Base-by-base conservation (phyloP, 1,139 yeast genomes). In the Suhomyces bribrorum region DNA sequence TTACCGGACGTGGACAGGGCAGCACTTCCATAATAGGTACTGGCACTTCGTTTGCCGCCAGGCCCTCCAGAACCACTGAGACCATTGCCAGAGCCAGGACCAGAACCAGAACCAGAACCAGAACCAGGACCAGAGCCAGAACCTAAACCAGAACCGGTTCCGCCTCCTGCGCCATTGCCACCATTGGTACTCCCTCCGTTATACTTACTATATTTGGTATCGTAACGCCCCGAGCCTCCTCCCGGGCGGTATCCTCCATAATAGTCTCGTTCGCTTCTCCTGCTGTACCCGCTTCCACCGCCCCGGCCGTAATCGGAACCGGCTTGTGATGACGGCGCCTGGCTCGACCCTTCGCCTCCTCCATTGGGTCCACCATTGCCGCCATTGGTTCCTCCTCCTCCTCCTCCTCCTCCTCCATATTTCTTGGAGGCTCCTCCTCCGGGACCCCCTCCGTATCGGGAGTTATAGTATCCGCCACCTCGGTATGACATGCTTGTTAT, bases 391-490 rank as follows among this genome's bases (percentile, higher is more conserved):
- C 27, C 32, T 7, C 32, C 30, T 8, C 31, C 14, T 11, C 23
- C 22, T 11, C 36, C 23, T 2, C 29, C 16, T 17, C 39, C 31
- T 7, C 41, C 32, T 5, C 37, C 32, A 25, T 38, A 41, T 34
- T 46, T 48, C 34, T 47, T 47, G 31, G 48, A 29, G 7, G 45
- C 31, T 5, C 36, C 36, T 7, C 40, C 32, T 7, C 31, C 24
- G n/a, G 35, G 28, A n/a, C 33, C 28, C n/a, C 44, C 32, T 29
- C 46, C 45, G 32, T 48, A 50, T 25, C 53, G 41, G 25, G 50
- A 47, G 32, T 38, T 40, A 40, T 50, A 48, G 38, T 49, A 48
- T 38, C 49, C 49, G 44, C 49, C 45, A 23, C 44, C 45, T 27
- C 53, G 40, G 37, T 50, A 48, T 14, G 54, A 48, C 54, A 50